These are phyloP conservation scores for Skeletonema costatum DNA, from an alignment of 108 stramenopile genomes.

Conservation along the genomic window DNA sequence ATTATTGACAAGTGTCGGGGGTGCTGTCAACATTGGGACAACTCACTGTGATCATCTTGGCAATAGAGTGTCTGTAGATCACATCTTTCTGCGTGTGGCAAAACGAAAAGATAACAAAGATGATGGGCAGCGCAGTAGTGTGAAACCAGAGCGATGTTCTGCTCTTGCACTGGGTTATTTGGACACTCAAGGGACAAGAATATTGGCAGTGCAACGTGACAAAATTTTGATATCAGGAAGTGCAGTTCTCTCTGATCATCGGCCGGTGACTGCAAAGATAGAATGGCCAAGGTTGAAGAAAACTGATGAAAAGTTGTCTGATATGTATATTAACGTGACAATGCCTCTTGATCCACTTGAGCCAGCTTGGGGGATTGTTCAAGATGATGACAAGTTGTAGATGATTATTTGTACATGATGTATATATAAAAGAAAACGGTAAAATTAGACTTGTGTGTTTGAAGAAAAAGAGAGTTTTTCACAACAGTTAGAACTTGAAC, in stretches of 20 bases:
- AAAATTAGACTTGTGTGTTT: background rate
- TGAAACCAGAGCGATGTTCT: slow-evolving; percentile 16
- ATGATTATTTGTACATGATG: background rate
- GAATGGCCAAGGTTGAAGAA: slow-evolving; percentile 32
- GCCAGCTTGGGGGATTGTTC: slow-evolving; percentile 46
- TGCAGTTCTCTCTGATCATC: slow-evolving; percentile 42
- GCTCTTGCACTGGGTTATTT: slow-evolving; percentile 44
- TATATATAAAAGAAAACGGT: background rate
- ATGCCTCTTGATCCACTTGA: slow-evolving; percentile 48
- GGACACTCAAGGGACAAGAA: slow-evolving; percentile 40
- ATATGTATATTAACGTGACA: slow-evolving; percentile 34
- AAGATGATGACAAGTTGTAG: background rate
- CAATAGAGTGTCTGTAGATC: slow-evolving; percentile 43
- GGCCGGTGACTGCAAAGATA: slow-evolving; percentile 51
- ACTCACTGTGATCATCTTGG: slow-evolving; percentile 51
- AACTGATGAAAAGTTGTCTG: slow-evolving; percentile 32
- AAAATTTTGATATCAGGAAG: slow-evolving; percentile 38
- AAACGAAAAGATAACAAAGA: slow-evolving; percentile 1
- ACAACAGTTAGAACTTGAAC: slow-evolving; percentile 69
- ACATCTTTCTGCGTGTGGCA: slow-evolving; percentile 35
- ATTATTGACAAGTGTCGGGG: slow-evolving; percentile 27
- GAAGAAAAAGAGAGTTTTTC: background rate
- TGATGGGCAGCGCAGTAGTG: background rate
- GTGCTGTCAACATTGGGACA: slow-evolving; percentile 42
- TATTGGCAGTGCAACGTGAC: slow-evolving; percentile 31